These are phyloP conservation scores for Tylopilus plumbeoviolaceoides DNA, from an alignment of 768 basidiomycete species.

Conservation along the genomic window DNA sequence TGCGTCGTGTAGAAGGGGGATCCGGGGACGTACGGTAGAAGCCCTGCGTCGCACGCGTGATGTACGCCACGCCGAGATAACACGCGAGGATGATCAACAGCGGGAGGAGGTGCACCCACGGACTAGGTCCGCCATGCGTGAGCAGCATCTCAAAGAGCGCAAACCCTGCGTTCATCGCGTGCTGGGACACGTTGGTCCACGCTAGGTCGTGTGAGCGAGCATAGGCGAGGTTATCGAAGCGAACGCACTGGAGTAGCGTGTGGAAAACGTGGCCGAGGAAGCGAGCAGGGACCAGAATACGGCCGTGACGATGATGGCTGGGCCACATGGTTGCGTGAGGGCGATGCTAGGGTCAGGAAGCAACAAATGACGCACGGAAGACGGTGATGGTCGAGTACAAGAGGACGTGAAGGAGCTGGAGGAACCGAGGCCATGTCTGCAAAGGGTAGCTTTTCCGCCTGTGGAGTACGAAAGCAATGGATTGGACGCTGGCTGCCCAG, in stretches of 20 bases:
- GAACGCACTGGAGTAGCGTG: conserved; percentile 37
- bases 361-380: conserved; percentile 45
- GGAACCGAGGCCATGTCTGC: conserved; percentile 51
- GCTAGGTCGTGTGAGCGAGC: conserved; percentile 30
- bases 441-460: conserved; percentile 45
- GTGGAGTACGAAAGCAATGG: conserved; percentile 38
- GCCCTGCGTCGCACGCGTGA: conserved; percentile 56
- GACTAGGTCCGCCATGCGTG: conserved; percentile 48
- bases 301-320: conserved; percentile 61
- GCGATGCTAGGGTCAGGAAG: neutral
- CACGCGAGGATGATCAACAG: conserved; percentile 46
- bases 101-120: conserved; percentile 48
- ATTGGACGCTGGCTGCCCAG: conserved; percentile 55
- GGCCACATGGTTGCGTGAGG: neutral
- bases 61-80: conserved; percentile 68
- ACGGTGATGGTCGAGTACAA: conserved; percentile 48
- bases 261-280: conserved; percentile 37
- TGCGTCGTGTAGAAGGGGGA: conserved; percentile 2
- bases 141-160: conserved; percentile 55
- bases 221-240: neutral
- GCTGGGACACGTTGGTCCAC: conserved; percentile 57
- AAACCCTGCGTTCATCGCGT: conserved; percentile 56
- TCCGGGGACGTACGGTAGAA: conserved; percentile 51
- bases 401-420: conserved; percentile 56
- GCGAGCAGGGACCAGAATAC: conserved; percentile 61